Conservation (phyloP, 1,284 basidiomycete genomes). For the Ganoderma resinaceum region DNA sequence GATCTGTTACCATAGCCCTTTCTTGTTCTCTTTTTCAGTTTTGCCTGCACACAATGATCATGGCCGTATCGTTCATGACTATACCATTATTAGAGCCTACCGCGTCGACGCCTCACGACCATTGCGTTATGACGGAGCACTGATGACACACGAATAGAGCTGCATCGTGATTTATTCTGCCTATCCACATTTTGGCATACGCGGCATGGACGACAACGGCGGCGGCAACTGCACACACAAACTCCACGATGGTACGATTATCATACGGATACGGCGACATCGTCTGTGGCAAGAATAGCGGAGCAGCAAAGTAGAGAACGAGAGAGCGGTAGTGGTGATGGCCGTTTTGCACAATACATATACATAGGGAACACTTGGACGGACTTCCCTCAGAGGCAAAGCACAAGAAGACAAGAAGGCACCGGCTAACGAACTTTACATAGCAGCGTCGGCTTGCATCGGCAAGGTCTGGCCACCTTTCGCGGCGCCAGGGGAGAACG, state of each 20-base stretch:
- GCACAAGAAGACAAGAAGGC: constrained; percentile 11
- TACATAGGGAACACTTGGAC: constrained; percentile 15
- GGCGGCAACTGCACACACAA: background rate
- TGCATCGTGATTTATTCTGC: background rate
- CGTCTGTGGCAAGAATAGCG: background rate
- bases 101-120: background rate
- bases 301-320: too few relatives aligned
- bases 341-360: constrained; percentile 14
- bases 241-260: background rate
- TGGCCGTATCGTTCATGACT: background rate
- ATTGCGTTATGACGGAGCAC: background rate
- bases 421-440: constrained; percentile 21
- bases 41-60: background rate
- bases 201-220: background rate
- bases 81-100: background rate
- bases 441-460: constrained; percentile 35
- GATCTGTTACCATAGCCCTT: background rate
- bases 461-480: constrained; percentile 78
- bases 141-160: background rate
- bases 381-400: background rate
- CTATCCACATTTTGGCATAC: constrained; percentile 7
- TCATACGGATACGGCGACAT: background rate
- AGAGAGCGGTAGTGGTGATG: background rate
- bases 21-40: background rate
- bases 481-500: constrained; percentile 83